phyloP scores from a whole-genome alignment of 2,329 filamentous ascomycete species.

The Hirsutella thompsonii region DNA sequence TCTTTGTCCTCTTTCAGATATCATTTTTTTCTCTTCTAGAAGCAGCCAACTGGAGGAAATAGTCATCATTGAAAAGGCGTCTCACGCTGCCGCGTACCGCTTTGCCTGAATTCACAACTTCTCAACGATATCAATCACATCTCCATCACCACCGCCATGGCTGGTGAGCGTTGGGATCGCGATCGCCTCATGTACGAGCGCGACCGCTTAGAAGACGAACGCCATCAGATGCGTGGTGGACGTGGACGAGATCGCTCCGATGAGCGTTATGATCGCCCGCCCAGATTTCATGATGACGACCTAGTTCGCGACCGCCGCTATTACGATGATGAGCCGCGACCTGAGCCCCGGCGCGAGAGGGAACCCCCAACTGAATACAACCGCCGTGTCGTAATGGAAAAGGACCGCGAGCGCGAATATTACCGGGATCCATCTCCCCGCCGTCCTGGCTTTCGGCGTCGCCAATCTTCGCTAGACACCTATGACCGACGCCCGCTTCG shows the following conservation, averaged over 20 bases:
- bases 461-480: slow-evolving; percentile 82
- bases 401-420: slow-evolving; percentile 39
- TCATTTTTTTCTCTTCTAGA: no score
- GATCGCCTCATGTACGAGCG: slow-evolving; percentile 33
- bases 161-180: slow-evolving; percentile 36
- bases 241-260: slow-evolving; percentile 33
- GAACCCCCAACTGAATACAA: slow-evolving; percentile 26
- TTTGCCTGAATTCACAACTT: neutral
- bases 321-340: slow-evolving; percentile 40
- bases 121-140: neutral
- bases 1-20: neutral
- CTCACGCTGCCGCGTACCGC: no score
- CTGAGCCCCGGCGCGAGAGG: slow-evolving; percentile 18
- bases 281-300: slow-evolving; percentile 31
- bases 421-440: slow-evolving; percentile 35
- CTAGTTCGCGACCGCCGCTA: slow-evolving; percentile 35
- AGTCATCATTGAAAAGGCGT: no score
- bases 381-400: slow-evolving; percentile 41
- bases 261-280: slow-evolving; percentile 34
- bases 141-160: slow-evolving; percentile 10
- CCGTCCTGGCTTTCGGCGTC: slow-evolving; percentile 56
- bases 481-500: slow-evolving; percentile 62
- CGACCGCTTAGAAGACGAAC: slow-evolving; percentile 36
- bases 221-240: slow-evolving; percentile 23
- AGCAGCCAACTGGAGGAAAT: no score